These are phyloP conservation scores for Serpula lacrymans DNA, from an alignment of 768 basidiomycete species.

Conservation along the genomic window DNA sequence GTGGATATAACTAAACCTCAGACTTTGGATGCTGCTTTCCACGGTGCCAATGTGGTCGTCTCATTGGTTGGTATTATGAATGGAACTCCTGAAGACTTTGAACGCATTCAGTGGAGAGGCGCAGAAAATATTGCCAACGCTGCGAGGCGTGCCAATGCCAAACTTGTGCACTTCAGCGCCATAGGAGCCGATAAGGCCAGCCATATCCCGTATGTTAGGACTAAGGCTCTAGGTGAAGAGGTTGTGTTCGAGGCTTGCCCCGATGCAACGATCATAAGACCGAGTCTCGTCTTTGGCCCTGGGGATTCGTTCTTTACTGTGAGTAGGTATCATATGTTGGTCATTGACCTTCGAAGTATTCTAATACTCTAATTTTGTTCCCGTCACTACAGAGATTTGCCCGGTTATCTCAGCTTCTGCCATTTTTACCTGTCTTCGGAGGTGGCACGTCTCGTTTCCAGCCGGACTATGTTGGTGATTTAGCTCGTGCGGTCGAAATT, in stretches of 20 bases:
- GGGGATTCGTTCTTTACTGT: conserved; percentile 77
- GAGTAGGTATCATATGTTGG: conserved; percentile 16
- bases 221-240: conserved; percentile 61
- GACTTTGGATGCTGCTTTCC: conserved; percentile 46
- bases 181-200: conserved; percentile 68
- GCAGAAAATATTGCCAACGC: conserved; percentile 61
- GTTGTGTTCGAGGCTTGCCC: conserved; percentile 45
- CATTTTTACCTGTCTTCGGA: conserved; percentile 74
- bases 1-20: conserved; percentile 55
- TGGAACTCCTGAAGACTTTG: conserved; percentile 53
- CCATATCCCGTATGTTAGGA: conserved; percentile 54
- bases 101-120: conserved; percentile 60
- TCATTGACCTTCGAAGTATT: background rate
- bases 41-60: conserved; percentile 54
- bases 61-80: conserved; percentile 70
- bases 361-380: background rate
- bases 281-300: conserved; percentile 73
- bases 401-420: conserved; percentile 53
- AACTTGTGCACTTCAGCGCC: conserved; percentile 65
- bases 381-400: conserved; percentile 52
- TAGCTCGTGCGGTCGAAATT: conserved; percentile 60
- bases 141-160: conserved; percentile 50
- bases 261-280: conserved; percentile 61
- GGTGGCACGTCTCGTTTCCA: conserved; percentile 67
- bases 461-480: conserved; percentile 69